Base-by-base conservation (phyloP, 2,329 filamentous ascomycete species). In the Trichoderma guizhouense region DNA sequence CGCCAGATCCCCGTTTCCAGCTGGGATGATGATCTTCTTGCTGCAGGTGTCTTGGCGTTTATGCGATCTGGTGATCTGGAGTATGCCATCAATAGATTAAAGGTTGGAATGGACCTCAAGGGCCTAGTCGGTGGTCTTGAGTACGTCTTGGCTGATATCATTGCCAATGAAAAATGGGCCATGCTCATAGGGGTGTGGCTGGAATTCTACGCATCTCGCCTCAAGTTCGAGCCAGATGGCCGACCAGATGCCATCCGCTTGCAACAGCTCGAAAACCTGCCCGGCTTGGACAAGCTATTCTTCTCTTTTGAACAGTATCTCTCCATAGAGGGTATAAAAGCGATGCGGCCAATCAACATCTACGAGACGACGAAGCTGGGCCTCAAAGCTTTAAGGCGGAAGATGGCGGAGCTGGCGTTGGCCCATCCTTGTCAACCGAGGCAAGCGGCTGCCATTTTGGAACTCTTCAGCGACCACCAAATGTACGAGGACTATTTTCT, bases 401-500 rank as follows among this genome's bases (percentile, higher is more conserved):
- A 77, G 65, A 76, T 83, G 65, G 81, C 81, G 0, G 73, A 75
- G 24, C 74, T 77, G 66, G 80, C 79, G 0, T 68, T 84, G 12
- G 72, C 65, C 57, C 76, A 82, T 14, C 79, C 79, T 14, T 83
- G 81, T 63, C 71, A 76, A 9, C 81, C 82, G 0, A 75, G 75
- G 2, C 75, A 80, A 72, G 82, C 82, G 3, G 68, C 74, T 14
- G 71, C 76, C 39, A 80, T 89, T 18, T 81, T 89, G 7, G 77
- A 78, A 24, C 76, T 81, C 11, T 79, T 84, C 43, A 75, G 80
- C 12, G 82, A 87, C 58, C 73, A 75, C 1, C 58, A 76, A 0
- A 77, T 84, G 8, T 88, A 85, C 74, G 82, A 86, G 68, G 77
- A 81, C 5, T 86, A 85, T 72, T 77, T 89, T 24, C 74, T 77